Percentiles rank a stretch among this genome's conserved stretches.
These are phyloP conservation scores for Plasmodiophora brassicae DNA, from an alignment of 208 protist genomes.

Conservation along the genomic window DNA sequence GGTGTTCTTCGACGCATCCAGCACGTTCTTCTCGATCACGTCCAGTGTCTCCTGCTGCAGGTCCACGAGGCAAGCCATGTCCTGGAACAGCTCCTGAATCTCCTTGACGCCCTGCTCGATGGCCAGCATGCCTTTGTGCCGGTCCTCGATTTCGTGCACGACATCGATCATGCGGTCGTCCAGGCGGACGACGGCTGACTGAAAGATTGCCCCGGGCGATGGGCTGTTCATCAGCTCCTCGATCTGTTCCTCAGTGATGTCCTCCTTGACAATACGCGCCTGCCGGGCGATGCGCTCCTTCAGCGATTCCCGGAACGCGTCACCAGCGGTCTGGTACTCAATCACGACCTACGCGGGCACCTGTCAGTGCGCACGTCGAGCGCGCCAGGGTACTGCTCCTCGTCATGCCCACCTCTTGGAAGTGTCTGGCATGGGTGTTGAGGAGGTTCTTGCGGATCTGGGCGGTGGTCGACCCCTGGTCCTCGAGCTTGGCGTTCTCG, in stretches of 20 bases:
- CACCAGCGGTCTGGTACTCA: neutral
- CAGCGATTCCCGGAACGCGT: neutral
- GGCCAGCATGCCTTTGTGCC: conserved; percentile 33
- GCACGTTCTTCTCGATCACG: conserved; percentile 33
- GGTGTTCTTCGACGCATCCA: conserved; percentile 36
- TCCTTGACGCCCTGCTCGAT: conserved; percentile 45
- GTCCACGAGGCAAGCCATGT: conserved; percentile 43
- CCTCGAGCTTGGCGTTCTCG: neutral
- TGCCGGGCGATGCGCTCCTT: conserved; percentile 21
- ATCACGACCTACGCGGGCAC: neutral
- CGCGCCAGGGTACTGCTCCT: neutral
- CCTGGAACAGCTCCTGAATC: conserved; percentile 46
- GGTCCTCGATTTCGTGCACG: conserved; percentile 16
- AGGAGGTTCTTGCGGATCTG: conserved; percentile 14
- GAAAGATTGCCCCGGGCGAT: neutral
- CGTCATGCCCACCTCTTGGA: neutral
- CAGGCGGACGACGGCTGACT: neutral
- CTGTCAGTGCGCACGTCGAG: neutral
- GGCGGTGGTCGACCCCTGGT: conserved; percentile 11
- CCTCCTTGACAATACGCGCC: neutral
- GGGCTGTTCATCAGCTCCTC: neutral
- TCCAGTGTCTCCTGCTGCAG: conserved; percentile 47
- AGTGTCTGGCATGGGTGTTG: conserved; percentile 16
- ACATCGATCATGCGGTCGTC: neutral
- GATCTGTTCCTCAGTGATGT: conserved; percentile 33